These are phyloP conservation scores for Capsella bursapastoris DNA, from an alignment of 345 rosid species.

Conservation along the genomic window DNA sequence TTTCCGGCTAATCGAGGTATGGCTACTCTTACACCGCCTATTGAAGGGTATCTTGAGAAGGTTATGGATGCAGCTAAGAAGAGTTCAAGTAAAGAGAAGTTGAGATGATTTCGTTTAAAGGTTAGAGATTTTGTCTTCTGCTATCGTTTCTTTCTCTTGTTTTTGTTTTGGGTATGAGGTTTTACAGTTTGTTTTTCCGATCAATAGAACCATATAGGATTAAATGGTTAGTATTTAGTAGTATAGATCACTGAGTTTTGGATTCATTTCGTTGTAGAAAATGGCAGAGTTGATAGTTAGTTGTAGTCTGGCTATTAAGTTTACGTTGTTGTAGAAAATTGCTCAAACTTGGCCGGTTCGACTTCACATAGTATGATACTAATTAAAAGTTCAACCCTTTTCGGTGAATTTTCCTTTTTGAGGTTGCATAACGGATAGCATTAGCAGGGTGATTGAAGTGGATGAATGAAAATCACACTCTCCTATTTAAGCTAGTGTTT, in stretches of 20 bases:
- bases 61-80: conserved; percentile 77
- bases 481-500: not conserved
- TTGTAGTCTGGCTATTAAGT: not conserved
- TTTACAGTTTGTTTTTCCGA: not conserved
- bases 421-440: no score
- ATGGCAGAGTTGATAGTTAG: not conserved
- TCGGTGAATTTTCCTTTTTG: not conserved
- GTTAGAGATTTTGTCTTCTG: conserved; percentile 12
- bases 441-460: not conserved
- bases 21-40: conserved; percentile 96
- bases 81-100: conserved; percentile 72
- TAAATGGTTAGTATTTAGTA: not conserved
- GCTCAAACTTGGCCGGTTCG: conserved; percentile 1
- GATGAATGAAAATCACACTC: not conserved
- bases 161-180: conserved; percentile 10
- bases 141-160: not conserved
- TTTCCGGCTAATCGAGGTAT: conserved; percentile 76
- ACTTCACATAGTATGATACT: not conserved
- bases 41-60: conserved; percentile 89
- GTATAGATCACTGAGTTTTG: not conserved
- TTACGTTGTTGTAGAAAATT: not conserved
- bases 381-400: not conserved
- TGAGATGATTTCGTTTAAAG: conserved; percentile 58
- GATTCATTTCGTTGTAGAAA: not conserved
- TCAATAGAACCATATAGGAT: not conserved